phyloP scores from a whole-genome alignment of 495 filamentous ascomycete genomes.

The Annulohypoxylon stygium region DNA sequence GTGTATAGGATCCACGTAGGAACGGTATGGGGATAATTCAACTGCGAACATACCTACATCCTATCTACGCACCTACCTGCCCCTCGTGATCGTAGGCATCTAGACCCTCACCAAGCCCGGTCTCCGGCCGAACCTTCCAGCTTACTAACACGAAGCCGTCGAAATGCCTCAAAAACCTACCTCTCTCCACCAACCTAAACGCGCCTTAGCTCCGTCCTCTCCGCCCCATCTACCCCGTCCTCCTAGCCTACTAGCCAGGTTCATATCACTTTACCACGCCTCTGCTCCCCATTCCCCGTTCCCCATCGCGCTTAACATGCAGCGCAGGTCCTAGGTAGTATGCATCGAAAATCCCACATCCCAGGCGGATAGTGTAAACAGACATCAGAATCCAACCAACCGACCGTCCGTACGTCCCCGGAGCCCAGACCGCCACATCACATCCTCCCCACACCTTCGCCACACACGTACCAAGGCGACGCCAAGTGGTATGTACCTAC shows the following conservation, averaged over 20 bases:
- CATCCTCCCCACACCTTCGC: neutral
- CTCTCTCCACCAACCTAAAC: neutral
- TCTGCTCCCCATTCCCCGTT: neutral
- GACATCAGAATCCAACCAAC: too few species aligned
- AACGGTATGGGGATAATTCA: neutral
- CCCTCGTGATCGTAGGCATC: neutral
- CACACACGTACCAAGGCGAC: neutral
- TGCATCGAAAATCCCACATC: neutral
- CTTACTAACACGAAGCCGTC: neutral
- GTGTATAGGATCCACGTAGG: neutral
- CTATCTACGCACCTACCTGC: neutral
- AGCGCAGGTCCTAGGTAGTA: neutral
- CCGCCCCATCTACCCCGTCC: neutral
- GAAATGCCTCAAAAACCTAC: constrained; percentile 2
- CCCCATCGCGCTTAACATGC: neutral
- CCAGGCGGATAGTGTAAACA: too few species aligned
- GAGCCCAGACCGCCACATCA: constrained; percentile 3
- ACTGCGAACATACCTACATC: neutral
- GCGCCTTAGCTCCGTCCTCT: neutral
- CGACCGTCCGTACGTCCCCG: neutral
- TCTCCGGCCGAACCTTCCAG: neutral
- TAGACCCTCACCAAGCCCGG: neutral
- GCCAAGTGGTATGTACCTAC: constrained; percentile 12
- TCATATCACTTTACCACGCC: neutral
- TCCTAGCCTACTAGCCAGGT: neutral